Evolutionary conservation across 1,284 basidiomycete genomes (phyloP), one percentile per base, ranked within the genome.

Genomic region (Microbotryomycetes sp.): DNA sequence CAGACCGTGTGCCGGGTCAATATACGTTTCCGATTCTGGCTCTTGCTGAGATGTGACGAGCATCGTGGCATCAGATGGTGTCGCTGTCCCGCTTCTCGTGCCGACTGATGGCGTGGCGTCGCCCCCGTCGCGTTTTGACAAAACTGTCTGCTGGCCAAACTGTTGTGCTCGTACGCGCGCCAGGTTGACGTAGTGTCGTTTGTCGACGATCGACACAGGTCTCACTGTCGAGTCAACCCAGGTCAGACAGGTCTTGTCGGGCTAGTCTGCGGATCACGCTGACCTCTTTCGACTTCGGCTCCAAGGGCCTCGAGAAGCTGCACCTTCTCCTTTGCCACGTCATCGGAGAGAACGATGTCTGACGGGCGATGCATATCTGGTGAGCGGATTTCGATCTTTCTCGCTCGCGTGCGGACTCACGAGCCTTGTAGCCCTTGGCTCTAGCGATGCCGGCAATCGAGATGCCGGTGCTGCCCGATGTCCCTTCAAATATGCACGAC

Each of bases 401-500:
- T 23, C 11, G 26, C 16, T 5, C 15, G 21, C 28, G 26, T 24
- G 11, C 3, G 24, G 31, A 88, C 89, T 46, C 7, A 73, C 76
- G 62, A 70, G 71, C 70, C 28, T 69, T 68, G 58, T 73, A 73
- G 0, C 73, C 77, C 55, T 89, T 86, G 9, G 94, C 93, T 62
- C 83, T 82, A 4, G 91, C 88, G 49, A 96, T 70, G 0, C 89
- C 96, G 0, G 96, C 93, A 52, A 98, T 86, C 0, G 91, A 96
- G 57, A 98, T 98, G 1, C 94, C 96, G 0, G 96, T 98, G 2
- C 90, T 94, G 0, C 96, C 94, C 2, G 96, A 91, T 0, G 94
- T 98, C 0, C 96, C 96, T 75, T 99, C 96, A 64, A 97, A 98
- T 52, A 99, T 91, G 16, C 91, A 85, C 0, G 89, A 96, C 2